phyloP scores from a whole-genome alignment of 371 early-diverging fungal species.

The Batrachochytrium dendrobatidis region DNA sequence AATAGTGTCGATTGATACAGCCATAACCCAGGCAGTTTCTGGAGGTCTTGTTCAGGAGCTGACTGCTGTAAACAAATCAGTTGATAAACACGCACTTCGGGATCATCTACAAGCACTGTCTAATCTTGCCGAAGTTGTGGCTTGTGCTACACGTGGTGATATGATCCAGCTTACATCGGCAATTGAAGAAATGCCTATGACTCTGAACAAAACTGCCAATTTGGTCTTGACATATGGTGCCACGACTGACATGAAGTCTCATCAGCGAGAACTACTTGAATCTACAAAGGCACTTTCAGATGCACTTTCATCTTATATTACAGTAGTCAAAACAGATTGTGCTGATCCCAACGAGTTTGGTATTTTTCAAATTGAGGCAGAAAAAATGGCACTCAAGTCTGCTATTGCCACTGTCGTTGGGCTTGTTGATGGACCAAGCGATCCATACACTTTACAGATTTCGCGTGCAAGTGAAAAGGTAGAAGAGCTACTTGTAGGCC shows the following conservation, averaged over 20 bases:
- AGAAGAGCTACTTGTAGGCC: constrained; percentile 7
- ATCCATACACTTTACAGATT: neutral
- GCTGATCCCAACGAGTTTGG: constrained; percentile 10
- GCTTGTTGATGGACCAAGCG: neutral
- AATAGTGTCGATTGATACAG: constrained; percentile 21
- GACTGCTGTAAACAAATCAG: neutral
- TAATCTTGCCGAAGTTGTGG: constrained; percentile 33
- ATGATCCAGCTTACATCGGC: constrained; percentile 19
- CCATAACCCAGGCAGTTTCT: constrained; percentile 10
- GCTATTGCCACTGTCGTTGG: neutral
- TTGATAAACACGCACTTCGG: constrained; percentile 19
- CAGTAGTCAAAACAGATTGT: neutral
- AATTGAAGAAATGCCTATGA: constrained; percentile 27
- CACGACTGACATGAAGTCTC: neutral
- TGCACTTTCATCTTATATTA: neutral
- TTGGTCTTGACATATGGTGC: neutral
- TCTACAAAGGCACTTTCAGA: neutral
- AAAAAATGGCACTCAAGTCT: constrained; percentile 1
- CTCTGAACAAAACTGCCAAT: constrained; percentile 14
- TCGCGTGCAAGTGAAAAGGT: neutral
- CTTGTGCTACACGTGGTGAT: constrained; percentile 27
- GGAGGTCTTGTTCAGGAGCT: neutral
- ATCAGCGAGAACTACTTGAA: neutral
- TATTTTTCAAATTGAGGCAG: constrained; percentile 1
- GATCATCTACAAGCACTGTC: constrained; percentile 30